Percentiles rank a stretch among this genome's conserved stretches.
phyloP scores from a whole-genome alignment of 2,329 filamentous ascomycete genomes.

The Hortaea sp. region DNA sequence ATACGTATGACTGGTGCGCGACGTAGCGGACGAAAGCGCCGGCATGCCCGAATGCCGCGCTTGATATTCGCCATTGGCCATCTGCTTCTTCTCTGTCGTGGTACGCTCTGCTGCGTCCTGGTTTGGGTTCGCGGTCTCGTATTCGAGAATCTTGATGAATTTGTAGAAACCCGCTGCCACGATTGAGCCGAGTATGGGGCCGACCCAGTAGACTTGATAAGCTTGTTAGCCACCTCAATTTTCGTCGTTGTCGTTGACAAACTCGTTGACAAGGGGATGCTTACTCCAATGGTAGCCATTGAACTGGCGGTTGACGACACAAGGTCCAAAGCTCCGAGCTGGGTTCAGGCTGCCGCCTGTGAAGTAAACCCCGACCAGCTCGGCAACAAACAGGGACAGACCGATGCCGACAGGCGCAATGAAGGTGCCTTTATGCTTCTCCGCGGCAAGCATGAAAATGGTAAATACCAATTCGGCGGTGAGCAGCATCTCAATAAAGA shows the following conservation, averaged over 20 bases:
- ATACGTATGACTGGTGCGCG: constrained; percentile 5
- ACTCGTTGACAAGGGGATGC: not conserved
- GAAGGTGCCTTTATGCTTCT: constrained; percentile 35
- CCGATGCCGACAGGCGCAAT: constrained; percentile 41
- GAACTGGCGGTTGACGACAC: constrained; percentile 20
- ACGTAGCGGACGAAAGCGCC: not conserved
- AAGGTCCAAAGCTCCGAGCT: constrained; percentile 25
- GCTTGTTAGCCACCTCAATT: not conserved
- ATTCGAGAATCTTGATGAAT: constrained; percentile 20
- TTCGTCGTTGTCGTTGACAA: too few relatives aligned
- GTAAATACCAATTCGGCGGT: constrained; percentile 32
- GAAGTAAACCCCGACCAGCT: constrained; percentile 30
- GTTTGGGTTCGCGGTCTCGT: constrained; percentile 22
- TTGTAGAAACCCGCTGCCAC: constrained; percentile 23
- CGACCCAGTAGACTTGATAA: constrained; percentile 17
- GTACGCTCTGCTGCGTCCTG: constrained; percentile 16
- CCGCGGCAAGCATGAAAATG: constrained; percentile 32
- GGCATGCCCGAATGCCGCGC: not conserved
- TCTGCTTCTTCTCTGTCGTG: not conserved
- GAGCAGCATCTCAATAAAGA: constrained; percentile 33
- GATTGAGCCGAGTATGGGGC: constrained; percentile 18
- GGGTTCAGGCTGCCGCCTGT: constrained; percentile 30
- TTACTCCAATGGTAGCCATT: constrained; percentile 23
- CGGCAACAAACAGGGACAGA: constrained; percentile 31
- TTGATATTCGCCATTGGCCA: not conserved